Percentiles rank a stretch among this genome's conserved stretches.
Evolutionary conservation across 2,329 filamentous ascomycete species (phyloP).

Genomic region (Penicillium vulpinum): DNA sequence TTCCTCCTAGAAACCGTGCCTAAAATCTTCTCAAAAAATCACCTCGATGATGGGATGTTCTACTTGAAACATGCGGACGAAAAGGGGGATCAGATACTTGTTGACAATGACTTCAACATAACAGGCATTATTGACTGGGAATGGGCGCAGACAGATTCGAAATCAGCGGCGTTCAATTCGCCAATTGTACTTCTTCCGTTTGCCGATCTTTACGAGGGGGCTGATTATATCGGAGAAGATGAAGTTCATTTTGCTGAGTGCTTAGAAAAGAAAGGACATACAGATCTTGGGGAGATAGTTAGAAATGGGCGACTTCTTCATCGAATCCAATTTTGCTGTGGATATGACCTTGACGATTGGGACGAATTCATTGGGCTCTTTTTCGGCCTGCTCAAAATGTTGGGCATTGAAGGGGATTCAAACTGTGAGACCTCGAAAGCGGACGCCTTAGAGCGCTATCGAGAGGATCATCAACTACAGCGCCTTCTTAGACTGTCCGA

Average conservation of each 20-base stretch:
- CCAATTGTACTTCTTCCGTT: slow-evolving; percentile 44
- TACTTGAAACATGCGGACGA: slow-evolving; percentile 52
- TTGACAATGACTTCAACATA: slow-evolving; percentile 49
- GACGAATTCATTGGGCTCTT: slow-evolving; percentile 35
- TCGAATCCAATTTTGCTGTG: slow-evolving; percentile 45
- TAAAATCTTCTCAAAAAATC: slow-evolving; percentile 13
- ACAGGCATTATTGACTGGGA: slow-evolving; percentile 54
- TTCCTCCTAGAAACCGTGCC: slow-evolving; percentile 43
- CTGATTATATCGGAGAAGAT: slow-evolving; percentile 40
- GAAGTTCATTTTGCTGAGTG: slow-evolving; percentile 39
- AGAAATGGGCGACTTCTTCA: slow-evolving; percentile 43
- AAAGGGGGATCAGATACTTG: slow-evolving; percentile 53
- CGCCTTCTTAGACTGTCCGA: no score
- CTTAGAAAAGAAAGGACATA: slow-evolving; percentile 37
- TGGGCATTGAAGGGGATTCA: background rate
- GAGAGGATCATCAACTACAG: no score
- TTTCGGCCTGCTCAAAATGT: background rate
- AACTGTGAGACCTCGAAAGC: background rate
- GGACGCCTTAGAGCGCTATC: background rate
- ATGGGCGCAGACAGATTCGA: slow-evolving; percentile 37
- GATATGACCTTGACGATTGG: slow-evolving; percentile 47
- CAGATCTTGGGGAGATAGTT: slow-evolving; percentile 41
- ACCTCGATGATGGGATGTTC: slow-evolving; percentile 34
- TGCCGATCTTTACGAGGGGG: slow-evolving; percentile 44
- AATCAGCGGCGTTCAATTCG: slow-evolving; percentile 46